Evolutionary conservation across 148 eudicot species (phyloP), one percentile per base, ranked within the genome.

Genomic region (Spergularia bocconei): DNA sequence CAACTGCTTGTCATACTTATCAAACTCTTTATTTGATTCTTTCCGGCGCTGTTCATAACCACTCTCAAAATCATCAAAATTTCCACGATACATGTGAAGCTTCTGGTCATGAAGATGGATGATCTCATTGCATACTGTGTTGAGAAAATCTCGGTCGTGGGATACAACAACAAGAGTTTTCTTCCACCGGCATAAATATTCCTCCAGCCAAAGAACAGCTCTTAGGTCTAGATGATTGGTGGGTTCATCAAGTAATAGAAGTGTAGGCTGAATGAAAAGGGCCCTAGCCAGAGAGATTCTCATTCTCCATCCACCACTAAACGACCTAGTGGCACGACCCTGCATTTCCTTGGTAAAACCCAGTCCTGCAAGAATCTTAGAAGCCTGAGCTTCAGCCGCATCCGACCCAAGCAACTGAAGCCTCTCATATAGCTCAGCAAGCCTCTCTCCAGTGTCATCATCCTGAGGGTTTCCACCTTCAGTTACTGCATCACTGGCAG

Each of bases 251-350:
- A 89, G 84, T 56, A 89, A 78, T 70, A 89, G 64, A 16, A 89
- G 86, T 6, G 91, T 89, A 5, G 89, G 93, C 82, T 89, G 91
- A 71, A 89, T 82, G 76, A 89, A 89, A 29, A 89, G 90, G 48
- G 93, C 93, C 72, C 93, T 75, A 19, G 89, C 93, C 21, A 87
- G 56, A 52, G 93, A 89, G 57, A 89, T 89, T 72, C 91, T 85
- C 93, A 89, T 89, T 52, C 93, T 87, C 93, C 93, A 89, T 14
- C 93, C 93, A 61, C 93, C 93, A 81, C 93, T 89, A 21, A 89
- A 89, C 41, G 89, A 89, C 75, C 75, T 78, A 14, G 93, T 89
- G 53, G 91, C 61, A 13, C 91, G 87, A 5, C 48, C 87, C 60
- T 87, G 91, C 93, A 87, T 89, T 17, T 84, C 89, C 73, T 87